These are phyloP conservation scores for Madurella mycetomatis DNA, from an alignment of 2,329 filamentous ascomycete species.

Conservation along the genomic window DNA sequence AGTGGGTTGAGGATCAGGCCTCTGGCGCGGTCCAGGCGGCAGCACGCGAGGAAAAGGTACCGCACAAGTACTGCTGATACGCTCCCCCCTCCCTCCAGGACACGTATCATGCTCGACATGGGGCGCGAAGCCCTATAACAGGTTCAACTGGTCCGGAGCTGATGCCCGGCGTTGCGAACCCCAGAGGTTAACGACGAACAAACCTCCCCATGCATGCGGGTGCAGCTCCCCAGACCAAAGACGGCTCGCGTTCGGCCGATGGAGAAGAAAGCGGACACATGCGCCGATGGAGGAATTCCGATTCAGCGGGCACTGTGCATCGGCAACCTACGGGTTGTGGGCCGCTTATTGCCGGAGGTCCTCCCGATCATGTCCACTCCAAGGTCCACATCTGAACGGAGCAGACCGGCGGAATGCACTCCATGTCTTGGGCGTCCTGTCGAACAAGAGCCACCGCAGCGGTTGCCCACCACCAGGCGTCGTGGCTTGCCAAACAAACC, in stretches of 20 bases:
- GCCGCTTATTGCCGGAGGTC: background rate
- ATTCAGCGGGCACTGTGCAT: slow-evolving; percentile 1
- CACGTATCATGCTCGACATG: too few relatives aligned
- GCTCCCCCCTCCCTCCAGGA: too few relatives aligned
- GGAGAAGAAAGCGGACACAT: background rate
- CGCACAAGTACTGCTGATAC: too few relatives aligned
- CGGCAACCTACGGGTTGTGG: background rate
- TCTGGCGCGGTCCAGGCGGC: too few relatives aligned
- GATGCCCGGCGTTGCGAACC: background rate
- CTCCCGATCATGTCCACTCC: too few relatives aligned
- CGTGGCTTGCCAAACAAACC: too few relatives aligned
- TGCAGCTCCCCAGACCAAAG: slow-evolving; percentile 5
- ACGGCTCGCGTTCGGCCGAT: slow-evolving; percentile 1
- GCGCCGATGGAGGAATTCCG: background rate
- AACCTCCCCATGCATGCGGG: slow-evolving; percentile 1
- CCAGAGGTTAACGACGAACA: background rate
- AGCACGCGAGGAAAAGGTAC: too few relatives aligned
- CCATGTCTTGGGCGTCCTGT: slow-evolving; percentile 4
- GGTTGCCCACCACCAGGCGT: too few relatives aligned
- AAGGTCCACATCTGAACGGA: background rate
- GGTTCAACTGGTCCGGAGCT: background rate
- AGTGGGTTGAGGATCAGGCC: too few relatives aligned
- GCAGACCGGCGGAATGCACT: slow-evolving; percentile 1
- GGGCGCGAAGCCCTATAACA: too few relatives aligned
- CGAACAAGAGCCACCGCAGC: background rate